A percentile compares a stretch with the other conserved stretches of the same genome.
phyloP scores from a whole-genome alignment of 345 rosid genomes.

The Salix viminalis region DNA sequence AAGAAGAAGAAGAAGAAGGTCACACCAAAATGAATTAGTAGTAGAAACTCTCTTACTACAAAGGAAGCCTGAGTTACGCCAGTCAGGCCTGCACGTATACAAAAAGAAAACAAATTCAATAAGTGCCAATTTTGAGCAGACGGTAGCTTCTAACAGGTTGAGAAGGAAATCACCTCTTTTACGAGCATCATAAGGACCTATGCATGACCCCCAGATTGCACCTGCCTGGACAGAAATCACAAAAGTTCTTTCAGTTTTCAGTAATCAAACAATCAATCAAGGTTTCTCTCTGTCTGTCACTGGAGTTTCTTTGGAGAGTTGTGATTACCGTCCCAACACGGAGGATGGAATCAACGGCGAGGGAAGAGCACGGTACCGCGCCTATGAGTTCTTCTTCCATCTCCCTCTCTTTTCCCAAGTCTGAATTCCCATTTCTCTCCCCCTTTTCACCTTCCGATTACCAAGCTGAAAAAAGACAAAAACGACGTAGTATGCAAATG shows the following conservation, averaged over 20 bases:
- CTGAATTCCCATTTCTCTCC: background rate
- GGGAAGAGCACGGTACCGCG: constrained; percentile 74
- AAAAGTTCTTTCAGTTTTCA: background rate
- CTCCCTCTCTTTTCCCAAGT: constrained; percentile 7
- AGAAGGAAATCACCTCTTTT: constrained; percentile 36
- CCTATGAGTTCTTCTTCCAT: constrained; percentile 52
- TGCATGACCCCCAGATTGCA: constrained; percentile 66
- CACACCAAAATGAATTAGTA: background rate
- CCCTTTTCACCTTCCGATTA: background rate
- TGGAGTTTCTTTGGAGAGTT: background rate
- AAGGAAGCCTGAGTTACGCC: constrained; percentile 58
- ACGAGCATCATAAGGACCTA: constrained; percentile 59
- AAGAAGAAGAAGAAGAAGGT: background rate
- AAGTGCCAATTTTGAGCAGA: background rate
- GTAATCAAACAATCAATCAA: background rate
- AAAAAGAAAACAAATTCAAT: background rate
- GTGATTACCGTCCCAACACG: constrained; percentile 57
- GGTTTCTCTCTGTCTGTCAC: background rate
- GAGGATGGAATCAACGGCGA: constrained; percentile 56
- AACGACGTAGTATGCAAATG: background rate
- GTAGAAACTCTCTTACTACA: constrained; percentile 46
- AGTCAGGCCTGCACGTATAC: constrained; percentile 46
- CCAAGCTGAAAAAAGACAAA: background rate
- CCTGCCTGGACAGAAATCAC: constrained; percentile 53
- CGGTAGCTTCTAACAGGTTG: too few species aligned